These are phyloP conservation scores for Heterococcus sp. DNA, from an alignment of 108 stramenopile species.

Conservation along the genomic window DNA sequence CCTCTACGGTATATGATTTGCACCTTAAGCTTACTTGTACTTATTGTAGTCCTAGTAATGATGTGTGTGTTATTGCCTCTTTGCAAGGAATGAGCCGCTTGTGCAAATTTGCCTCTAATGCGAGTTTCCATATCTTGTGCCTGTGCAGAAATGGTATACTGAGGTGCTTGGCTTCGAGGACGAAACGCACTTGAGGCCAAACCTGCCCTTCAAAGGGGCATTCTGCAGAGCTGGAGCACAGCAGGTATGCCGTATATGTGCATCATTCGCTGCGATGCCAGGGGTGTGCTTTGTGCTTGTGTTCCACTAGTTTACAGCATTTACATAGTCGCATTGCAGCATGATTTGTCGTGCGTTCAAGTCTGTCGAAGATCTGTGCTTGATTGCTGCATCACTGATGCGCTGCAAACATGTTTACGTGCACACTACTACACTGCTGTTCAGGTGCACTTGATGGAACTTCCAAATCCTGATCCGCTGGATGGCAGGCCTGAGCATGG, in stretches of 20 bases:
- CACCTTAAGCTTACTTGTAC: not conserved
- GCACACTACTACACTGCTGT: not conserved
- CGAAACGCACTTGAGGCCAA: constrained; percentile 36
- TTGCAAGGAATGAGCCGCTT: not conserved
- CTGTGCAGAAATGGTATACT: constrained; percentile 26
- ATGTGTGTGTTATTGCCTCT: not conserved
- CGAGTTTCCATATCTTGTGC: not conserved
- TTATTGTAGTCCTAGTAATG: not conserved
- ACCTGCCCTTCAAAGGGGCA: constrained; percentile 46
- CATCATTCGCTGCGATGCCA: not conserved
- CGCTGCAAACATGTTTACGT: not conserved
- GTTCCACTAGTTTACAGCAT: not conserved
- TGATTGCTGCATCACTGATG: not conserved
- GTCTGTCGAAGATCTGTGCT: not conserved
- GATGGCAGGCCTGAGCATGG: constrained; percentile 48
- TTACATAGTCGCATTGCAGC: not conserved
- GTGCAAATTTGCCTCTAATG: not conserved
- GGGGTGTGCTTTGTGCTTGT: not conserved
- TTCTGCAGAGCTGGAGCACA: constrained; percentile 39
- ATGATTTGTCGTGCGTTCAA: not conserved
- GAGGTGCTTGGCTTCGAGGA: constrained; percentile 43
- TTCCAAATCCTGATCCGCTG: constrained; percentile 38
- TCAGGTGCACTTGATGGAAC: constrained; percentile 48
- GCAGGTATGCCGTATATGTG: constrained; percentile 13
- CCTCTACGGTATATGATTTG: constrained; percentile 31